Evolutionary conservation across 805 yeast genomes (phyloP).

Genomic region (Pichia kluyveri): DNA sequence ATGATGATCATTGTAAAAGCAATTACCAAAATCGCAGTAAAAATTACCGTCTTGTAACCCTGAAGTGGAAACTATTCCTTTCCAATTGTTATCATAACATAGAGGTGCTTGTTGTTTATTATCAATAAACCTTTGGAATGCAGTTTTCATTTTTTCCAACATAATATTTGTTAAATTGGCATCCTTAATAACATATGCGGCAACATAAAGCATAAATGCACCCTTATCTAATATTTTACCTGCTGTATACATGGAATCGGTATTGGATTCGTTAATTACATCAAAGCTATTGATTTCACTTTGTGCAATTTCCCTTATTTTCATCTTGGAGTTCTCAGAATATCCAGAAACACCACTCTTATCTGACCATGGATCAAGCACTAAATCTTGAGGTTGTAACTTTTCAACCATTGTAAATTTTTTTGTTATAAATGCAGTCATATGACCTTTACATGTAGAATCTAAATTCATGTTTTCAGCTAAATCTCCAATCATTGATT

Average conservation of each 20-base stretch:
- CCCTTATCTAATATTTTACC: constrained; percentile 87
- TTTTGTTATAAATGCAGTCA: constrained; percentile 37
- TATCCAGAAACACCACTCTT: constrained; percentile 29
- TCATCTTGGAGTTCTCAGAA: constrained; percentile 28
- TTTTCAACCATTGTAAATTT: constrained; percentile 22
- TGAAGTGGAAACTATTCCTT: constrained; percentile 68
- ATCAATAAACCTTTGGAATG: constrained; percentile 57
- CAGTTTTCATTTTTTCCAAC: constrained; percentile 51
- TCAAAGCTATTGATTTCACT: constrained; percentile 45
- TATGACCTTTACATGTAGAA: constrained; percentile 46
- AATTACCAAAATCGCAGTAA: constrained; percentile 53
- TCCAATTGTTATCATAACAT: constrained; percentile 71
- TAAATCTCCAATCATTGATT: constrained; percentile 14
- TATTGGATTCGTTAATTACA: constrained; percentile 46
- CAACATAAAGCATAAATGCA: constrained; percentile 74
- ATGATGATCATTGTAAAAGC: constrained; percentile 79
- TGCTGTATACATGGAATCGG: constrained; percentile 83
- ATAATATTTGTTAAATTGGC: constrained; percentile 38
- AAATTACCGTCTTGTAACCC: constrained; percentile 30
- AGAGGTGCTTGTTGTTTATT: constrained; percentile 70
- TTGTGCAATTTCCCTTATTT: constrained; percentile 40
- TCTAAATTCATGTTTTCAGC: constrained; percentile 29
- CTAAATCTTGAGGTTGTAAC: constrained; percentile 25
- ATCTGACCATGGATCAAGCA: constrained; percentile 52
- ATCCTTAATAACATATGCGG: constrained; percentile 58